These are phyloP conservation scores for Clarkia xantiana DNA, from an alignment of 345 rosid species.

Conservation along the genomic window DNA sequence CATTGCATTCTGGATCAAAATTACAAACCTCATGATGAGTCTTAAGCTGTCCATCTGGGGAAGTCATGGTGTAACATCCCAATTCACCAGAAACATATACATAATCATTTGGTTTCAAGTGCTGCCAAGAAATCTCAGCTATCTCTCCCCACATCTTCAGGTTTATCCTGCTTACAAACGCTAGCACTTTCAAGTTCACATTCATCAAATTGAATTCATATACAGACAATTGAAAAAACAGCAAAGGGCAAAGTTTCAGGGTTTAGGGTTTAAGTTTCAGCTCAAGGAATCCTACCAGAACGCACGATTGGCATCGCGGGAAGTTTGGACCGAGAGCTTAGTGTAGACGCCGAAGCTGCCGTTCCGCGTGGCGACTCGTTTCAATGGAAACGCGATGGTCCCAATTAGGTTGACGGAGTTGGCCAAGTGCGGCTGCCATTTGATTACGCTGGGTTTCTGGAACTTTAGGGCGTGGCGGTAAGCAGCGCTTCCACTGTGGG, in stretches of 20 bases:
- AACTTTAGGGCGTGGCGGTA: conserved; percentile 33
- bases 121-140: conserved; percentile 30
- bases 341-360: conserved; percentile 28
- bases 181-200: no score
- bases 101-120: conserved; percentile 44
- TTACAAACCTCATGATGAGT: conserved; percentile 29
- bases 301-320: conserved; percentile 15
- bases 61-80: conserved; percentile 13
- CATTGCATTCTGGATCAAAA: no score
- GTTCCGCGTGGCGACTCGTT: conserved; percentile 4
- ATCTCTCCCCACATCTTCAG: conserved; percentile 32
- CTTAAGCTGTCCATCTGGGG: conserved; percentile 12
- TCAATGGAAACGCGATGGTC: conserved; percentile 23
- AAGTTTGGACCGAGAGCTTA: conserved; percentile 21
- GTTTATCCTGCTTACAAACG: conserved; percentile 25
- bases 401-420: conserved; percentile 56
- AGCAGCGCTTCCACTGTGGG: conserved; percentile 24
- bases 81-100: conserved; percentile 50
- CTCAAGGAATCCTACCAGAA: conserved; percentile 27
- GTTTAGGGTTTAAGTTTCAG: no score
- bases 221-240: neutral
- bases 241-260: neutral
- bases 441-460: conserved; percentile 41
- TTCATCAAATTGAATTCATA: no score
- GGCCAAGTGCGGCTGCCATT: conserved; percentile 12